Evolutionary conservation across 176 grass and related monocot genomes (phyloP).

Genomic region (Typha latifolia): DNA sequence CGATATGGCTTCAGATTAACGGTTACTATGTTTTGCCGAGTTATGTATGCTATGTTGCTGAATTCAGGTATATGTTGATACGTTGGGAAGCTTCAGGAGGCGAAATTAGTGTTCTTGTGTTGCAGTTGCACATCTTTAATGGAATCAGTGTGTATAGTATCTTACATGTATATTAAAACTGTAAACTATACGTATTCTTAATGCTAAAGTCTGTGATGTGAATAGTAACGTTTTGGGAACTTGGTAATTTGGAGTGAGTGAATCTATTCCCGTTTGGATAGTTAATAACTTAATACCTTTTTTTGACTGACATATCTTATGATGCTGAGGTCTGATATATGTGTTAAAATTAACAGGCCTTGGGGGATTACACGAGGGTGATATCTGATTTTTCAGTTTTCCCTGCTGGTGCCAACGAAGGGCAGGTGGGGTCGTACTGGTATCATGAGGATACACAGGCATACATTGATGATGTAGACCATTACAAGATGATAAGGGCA

Average conservation of each 20-base stretch:
- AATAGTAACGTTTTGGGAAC: too few relatives aligned
- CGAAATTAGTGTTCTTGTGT: too few relatives aligned
- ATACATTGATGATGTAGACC: slow-evolving; percentile 75
- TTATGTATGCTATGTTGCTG: not conserved
- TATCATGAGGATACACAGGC: slow-evolving; percentile 86
- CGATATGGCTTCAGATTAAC: too few relatives aligned
- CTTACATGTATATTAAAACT: too few relatives aligned
- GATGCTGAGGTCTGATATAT: not conserved
- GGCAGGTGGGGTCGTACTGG: slow-evolving; percentile 69
- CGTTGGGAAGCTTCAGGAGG: too few relatives aligned
- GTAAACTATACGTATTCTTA: too few relatives aligned
- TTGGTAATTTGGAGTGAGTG: too few relatives aligned
- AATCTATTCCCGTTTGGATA: not conserved
- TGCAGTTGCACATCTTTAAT: too few relatives aligned
- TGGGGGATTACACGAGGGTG: slow-evolving; percentile 86
- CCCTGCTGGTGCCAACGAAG: slow-evolving; percentile 33
- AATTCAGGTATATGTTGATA: too few relatives aligned
- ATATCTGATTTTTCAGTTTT: slow-evolving; percentile 70
- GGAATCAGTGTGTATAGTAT: too few relatives aligned
- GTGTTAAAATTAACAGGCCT: slow-evolving; percentile 24
- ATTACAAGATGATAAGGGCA: slow-evolving; percentile 85
- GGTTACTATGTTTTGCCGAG: not conserved
- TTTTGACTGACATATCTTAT: too few relatives aligned
- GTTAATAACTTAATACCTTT: not conserved
- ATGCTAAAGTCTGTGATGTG: not conserved